These are phyloP conservation scores for Schizophyllum amplum DNA, from an alignment of 1,284 basidiomycete species.

Conservation along the genomic window DNA sequence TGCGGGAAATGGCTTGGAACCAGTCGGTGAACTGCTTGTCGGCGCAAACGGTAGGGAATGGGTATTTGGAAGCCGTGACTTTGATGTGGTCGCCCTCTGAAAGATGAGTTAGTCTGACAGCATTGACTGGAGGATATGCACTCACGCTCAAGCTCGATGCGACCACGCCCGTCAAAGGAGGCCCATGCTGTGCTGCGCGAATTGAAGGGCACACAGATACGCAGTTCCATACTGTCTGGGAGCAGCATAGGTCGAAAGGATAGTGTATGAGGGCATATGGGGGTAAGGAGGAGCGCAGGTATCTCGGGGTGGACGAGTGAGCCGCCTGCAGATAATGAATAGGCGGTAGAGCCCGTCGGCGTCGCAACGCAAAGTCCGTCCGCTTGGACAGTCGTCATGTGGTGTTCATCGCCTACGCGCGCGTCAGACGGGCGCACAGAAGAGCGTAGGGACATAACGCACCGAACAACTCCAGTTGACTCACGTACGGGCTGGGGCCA, in stretches of 20 bases:
- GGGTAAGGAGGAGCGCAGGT: constrained; percentile 92
- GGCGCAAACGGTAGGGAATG: constrained; percentile 97
- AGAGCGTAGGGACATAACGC: constrained; percentile 25
- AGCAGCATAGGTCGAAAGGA: constrained; percentile 98
- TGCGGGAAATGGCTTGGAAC: constrained; percentile 96
- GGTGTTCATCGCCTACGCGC: constrained; percentile 96
- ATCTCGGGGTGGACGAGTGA: constrained; percentile 98
- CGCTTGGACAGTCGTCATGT: constrained; percentile 98
- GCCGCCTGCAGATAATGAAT: constrained; percentile 95
- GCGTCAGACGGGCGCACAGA: too few relatives aligned
- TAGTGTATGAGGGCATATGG: constrained; percentile 97
- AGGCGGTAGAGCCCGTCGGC: constrained; percentile 96
- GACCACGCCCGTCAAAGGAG: constrained; percentile 94
- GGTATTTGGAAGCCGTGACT: constrained; percentile 95
- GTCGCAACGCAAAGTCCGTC: constrained; percentile 96
- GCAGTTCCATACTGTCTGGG: constrained; percentile 97
- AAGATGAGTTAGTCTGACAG: constrained; percentile 5
- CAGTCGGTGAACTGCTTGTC: constrained; percentile 97
- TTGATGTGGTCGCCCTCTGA: constrained; percentile 99
- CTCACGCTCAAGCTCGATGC: constrained; percentile 91
- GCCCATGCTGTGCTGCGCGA: constrained; percentile 98
- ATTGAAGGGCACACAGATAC: constrained; percentile 98
- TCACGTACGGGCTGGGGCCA: constrained; percentile 97
- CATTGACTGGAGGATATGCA: constrained; percentile 13
- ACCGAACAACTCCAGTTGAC: constrained; percentile 95